Evolutionary conservation across 805 yeast genomes (phyloP).

Genomic region (Cyberlindnera euphorbiiphila): DNA sequence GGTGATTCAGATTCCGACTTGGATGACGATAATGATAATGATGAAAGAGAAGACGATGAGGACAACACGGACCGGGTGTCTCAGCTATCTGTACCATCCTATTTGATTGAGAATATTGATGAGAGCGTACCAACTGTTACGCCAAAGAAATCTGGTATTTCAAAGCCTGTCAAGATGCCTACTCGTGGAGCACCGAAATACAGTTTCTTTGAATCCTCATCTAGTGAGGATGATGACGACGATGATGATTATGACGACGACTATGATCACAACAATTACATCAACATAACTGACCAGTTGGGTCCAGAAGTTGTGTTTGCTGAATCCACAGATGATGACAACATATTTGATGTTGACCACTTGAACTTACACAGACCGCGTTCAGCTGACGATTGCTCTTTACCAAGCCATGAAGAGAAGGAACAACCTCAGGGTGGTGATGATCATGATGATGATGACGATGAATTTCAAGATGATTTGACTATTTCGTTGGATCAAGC

Average conservation of each 20-base stretch:
- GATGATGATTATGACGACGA: slow-evolving; percentile 10
- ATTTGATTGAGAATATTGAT: slow-evolving; percentile 13
- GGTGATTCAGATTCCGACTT: slow-evolving; percentile 7
- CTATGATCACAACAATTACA: neutral
- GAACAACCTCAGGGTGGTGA: no score
- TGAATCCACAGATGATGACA: slow-evolving; percentile 14
- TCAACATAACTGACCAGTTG: no score
- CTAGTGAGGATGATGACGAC: no score
- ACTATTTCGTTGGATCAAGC: slow-evolving; percentile 9
- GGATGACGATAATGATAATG: slow-evolving; percentile 8
- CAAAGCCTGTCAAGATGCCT: slow-evolving; percentile 15
- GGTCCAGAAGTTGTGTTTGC: slow-evolving; percentile 20
- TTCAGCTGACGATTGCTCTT: slow-evolving; percentile 2
- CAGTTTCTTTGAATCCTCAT: slow-evolving; percentile 25
- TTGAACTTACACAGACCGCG: slow-evolving; percentile 1
- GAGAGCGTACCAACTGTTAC: slow-evolving; percentile 1
- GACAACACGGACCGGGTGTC: slow-evolving; percentile 11
- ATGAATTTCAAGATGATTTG: slow-evolving; percentile 8
- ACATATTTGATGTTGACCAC: neutral
- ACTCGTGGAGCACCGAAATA: slow-evolving; percentile 24
- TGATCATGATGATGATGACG: slow-evolving; percentile 31
- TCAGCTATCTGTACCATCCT: slow-evolving; percentile 19
- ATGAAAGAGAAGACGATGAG: slow-evolving; percentile 8
- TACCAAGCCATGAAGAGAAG: no score
- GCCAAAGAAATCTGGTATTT: neutral